Evolutionary conservation across 495 filamentous ascomycete genomes (phyloP), one percentile per base, ranked within the genome.

Genomic region (Patellaria atrata): DNA sequence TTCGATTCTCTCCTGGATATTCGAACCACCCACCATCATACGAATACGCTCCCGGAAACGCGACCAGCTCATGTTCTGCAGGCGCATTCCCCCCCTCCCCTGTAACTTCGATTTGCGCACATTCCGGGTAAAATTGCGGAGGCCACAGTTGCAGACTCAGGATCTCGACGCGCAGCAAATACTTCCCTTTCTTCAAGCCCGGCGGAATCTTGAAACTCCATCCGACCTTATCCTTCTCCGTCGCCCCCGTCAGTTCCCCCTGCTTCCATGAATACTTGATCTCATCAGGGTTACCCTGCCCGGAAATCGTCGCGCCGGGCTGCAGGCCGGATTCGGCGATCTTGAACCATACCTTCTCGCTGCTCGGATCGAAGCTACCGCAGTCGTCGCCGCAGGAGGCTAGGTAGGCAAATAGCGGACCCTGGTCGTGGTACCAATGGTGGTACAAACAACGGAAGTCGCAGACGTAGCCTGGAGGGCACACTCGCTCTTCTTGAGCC

Each of bases 41-140:
- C 6, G 3, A 1, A 38, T 42, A 47, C 3, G 38, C 43, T 8
- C 39, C 43, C 1, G 38, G 38, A 25, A 47, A 47, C 1, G 28
- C 33, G 14, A 47, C 39, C 2, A 34, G 38, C 25, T 47, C 22
- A 5, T 34, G 39, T 21, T 38, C 14, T 15, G 35, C 37, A 14
- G 41, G 37, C 10, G 4, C 26, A 5, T 4, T 15, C 5, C 8
- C 8, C 6, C 42, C 42, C 20, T 45, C 37, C 7, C 42, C 42
- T 7, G 22, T 31, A 22, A 45, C 42, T 19, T 45, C 42, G 10
- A 45, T 41, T 22, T 45, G 42, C 9, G 41, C 42, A 18, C 42
- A 45, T 13, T 45, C 25, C 38, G 55, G 42, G 20, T 45, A 45
- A 23, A 45, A 45, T 18, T 45, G 42, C 9, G 42, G 32, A 13